Conservation (phyloP, 2,329 filamentous ascomycete genomes). For the Neofusicoccum ribis region DNA sequence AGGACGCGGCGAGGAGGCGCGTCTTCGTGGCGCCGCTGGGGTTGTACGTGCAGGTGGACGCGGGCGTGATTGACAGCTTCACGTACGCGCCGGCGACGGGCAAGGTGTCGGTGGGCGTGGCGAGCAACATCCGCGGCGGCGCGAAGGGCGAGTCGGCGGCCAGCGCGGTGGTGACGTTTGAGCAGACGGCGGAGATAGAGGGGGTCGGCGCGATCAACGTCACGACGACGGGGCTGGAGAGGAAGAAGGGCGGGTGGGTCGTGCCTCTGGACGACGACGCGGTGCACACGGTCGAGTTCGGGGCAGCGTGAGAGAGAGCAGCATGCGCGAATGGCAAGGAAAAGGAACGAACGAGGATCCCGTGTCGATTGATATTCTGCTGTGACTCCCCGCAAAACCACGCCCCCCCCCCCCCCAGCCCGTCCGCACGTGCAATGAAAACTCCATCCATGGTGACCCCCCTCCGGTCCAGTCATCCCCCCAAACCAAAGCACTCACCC, state of each 20-base stretch:
- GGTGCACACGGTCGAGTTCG: slow-evolving; percentile 22
- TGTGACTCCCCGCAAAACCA: too few species aligned
- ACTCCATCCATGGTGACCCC: too few species aligned
- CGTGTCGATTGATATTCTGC: too few species aligned
- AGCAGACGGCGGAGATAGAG: slow-evolving; percentile 18
- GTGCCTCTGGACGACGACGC: slow-evolving; percentile 23
- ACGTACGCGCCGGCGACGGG: slow-evolving; percentile 21
- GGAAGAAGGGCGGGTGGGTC: slow-evolving; percentile 24
- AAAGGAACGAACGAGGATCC: neutral
- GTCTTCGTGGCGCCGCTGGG: slow-evolving; percentile 48
- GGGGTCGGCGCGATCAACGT: slow-evolving; percentile 15
- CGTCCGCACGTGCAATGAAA: too few species aligned
- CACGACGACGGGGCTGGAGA: slow-evolving; percentile 21
- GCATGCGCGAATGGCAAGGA: neutral
- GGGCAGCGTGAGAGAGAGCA: slow-evolving; percentile 6
- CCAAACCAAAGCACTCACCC: too few species aligned
- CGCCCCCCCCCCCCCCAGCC: too few species aligned
- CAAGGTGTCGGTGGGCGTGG: slow-evolving; percentile 21
- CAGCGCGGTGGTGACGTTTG: slow-evolving; percentile 25
- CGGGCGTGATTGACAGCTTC: slow-evolving; percentile 3
- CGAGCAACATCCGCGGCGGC: neutral
- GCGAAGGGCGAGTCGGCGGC: slow-evolving; percentile 21
- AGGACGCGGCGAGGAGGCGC: slow-evolving; percentile 49
- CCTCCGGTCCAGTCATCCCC: too few species aligned
- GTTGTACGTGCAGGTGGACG: neutral